Percentiles rank a stretch among this genome's conserved stretches.
Conservation (phyloP, 2,329 filamentous ascomycete species). For the Cryoendolithus antarcticus region DNA sequence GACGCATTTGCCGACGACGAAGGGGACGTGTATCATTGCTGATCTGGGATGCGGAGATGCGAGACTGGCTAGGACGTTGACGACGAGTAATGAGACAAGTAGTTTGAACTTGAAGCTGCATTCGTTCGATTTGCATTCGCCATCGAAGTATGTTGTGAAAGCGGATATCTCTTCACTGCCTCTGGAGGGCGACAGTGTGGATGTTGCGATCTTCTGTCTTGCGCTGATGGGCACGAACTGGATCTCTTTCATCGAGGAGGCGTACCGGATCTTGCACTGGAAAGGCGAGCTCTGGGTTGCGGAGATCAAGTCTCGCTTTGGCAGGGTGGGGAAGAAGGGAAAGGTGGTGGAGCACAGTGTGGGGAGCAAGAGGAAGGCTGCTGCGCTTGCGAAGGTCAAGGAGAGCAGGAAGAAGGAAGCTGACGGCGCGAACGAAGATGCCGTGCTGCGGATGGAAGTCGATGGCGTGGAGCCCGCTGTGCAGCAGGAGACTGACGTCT, state of each 20-base stretch:
- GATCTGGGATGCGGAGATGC: conserved; percentile 93
- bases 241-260: conserved; percentile 92
- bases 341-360: conserved; percentile 55
- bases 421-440: conserved; percentile 45
- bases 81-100: conserved; percentile 40
- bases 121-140: conserved; percentile 77
- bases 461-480: conserved; percentile 53
- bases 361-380: conserved; percentile 45
- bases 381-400: conserved; percentile 23
- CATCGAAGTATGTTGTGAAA: conserved; percentile 63
- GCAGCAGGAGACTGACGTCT: conserved; percentile 69
- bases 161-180: conserved; percentile 84
- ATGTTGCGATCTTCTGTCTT: conserved; percentile 88
- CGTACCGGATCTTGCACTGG: conserved; percentile 79
- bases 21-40: conserved; percentile 64
- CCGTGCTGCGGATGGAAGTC: conserved; percentile 49
- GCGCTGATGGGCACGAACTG: conserved; percentile 99
- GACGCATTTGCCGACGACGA: conserved; percentile 56
- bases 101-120: conserved; percentile 62
- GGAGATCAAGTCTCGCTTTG: conserved; percentile 92
- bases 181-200: conserved; percentile 58
- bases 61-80: conserved; percentile 58
- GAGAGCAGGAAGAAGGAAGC: conserved; percentile 38
- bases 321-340: conserved; percentile 40
- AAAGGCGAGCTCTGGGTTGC: conserved; percentile 95